Base-by-base conservation (phyloP, 352 stramenopile genomes). In the Phytophthora colocasiae region DNA sequence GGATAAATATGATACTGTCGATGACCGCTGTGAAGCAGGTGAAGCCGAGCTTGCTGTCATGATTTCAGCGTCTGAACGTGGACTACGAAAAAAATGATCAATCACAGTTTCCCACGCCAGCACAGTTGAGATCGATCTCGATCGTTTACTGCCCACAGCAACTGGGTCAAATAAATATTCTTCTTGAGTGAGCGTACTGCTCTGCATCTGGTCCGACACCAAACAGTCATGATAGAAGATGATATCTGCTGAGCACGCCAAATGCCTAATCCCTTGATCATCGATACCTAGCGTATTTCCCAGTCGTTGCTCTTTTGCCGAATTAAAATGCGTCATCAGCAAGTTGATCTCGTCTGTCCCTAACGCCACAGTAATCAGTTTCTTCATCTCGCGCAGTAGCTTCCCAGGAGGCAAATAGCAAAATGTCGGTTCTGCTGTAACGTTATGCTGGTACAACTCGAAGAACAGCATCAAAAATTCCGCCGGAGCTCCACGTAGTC, bases 381-480 rank as follows among this genome's bases (percentile, higher is more conserved):
- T 73, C 32, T 73, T 77, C 50, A 91, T 66, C 32, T 83, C 78
- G 12, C 66, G 58, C 22, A 80, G 44, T 17, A 94, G 45, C 31
- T 68, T 69, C 10, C 17, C 40, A 2, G 75, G 75, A 7, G 74
- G 36, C 12, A 93, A 47, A 50, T 62, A 72, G 41, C 78, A 64
- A 14, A 78, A 68, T 6, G 66, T 45, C 15, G 79, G 57, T 27
- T 76, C 48, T 15, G 75, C 39, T 27, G 70, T 73, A 19, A 50
- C 56, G 44, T 92, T 78, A 58, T 83, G 80, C 45, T 71, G 66
- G 36, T 88, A 90, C 1, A 90, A 32, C 17, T 83, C 61, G 6
- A 91, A 52, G 54, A 90, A 92, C 22, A 87, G 58, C 48, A 81
- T 63, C 3, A 95, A 51, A 71, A 89, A 92, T 41, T 91, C 80